Conservation (phyloP, 2,329 filamentous ascomycete species). For the Nemania sp. region DNA sequence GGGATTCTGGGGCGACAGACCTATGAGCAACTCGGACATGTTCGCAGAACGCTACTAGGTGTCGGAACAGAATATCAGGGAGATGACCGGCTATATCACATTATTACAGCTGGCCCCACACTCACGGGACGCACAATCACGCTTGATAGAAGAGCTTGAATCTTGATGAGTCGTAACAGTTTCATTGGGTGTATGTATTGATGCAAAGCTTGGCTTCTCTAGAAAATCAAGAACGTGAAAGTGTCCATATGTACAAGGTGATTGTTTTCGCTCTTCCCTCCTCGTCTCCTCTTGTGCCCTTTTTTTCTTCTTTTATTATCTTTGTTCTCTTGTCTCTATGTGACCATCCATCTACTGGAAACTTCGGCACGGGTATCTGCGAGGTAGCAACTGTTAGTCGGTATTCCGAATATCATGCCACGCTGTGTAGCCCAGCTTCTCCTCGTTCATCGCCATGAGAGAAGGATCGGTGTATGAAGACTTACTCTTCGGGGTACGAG, state of each 20-base stretch:
- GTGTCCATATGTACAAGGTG: conserved; percentile 37
- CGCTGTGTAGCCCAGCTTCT: not conserved
- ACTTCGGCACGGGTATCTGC: conserved; percentile 64
- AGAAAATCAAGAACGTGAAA: conserved; percentile 36
- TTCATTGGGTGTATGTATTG: not conserved
- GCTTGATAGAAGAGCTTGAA: not conserved
- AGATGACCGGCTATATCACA: too few relatives aligned
- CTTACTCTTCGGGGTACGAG: conserved; percentile 71
- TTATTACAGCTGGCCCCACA: too few relatives aligned
- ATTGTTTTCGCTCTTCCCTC: conserved; percentile 16
- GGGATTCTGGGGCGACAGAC: not conserved
- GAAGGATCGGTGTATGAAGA: conserved; percentile 32
- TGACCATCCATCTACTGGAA: conserved; percentile 53
- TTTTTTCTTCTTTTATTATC: too few relatives aligned
- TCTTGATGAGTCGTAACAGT: not conserved
- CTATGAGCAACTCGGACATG: not conserved
- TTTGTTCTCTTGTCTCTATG: too few relatives aligned
- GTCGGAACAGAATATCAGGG: too few relatives aligned
- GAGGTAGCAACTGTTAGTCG: conserved; percentile 8
- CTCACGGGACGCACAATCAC: too few relatives aligned
- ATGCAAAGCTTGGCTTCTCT: conserved; percentile 20
- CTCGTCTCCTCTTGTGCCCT: not conserved
- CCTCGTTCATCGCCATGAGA: not conserved
- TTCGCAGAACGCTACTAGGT: not conserved
- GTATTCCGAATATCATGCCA: not conserved